Evolutionary conservation across 305 asterid species (phyloP).

Genomic region (Euphrasia arctica): DNA sequence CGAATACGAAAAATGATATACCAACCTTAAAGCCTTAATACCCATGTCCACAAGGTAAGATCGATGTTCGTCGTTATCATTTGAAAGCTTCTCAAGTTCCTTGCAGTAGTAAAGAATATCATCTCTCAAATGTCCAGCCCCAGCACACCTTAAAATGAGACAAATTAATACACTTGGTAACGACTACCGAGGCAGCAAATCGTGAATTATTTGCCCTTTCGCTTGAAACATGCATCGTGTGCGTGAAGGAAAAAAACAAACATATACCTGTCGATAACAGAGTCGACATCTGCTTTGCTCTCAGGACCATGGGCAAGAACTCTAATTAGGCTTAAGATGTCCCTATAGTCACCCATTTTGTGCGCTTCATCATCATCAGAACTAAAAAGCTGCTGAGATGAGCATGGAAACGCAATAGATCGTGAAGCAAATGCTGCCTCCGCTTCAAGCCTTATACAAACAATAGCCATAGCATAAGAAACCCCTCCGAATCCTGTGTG

Average conservation of each 20-base stretch:
- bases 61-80: constrained; percentile 62
- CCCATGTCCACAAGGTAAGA: constrained; percentile 88
- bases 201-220: constrained; percentile 16
- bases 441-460: constrained; percentile 79
- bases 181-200: not conserved
- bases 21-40: constrained; percentile 86
- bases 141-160: constrained; percentile 67
- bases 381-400: constrained; percentile 35
- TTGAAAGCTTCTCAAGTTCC: constrained; percentile 69
- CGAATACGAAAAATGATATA: constrained; percentile 18
- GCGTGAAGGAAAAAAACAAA: constrained; percentile 17
- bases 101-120: constrained; percentile 68
- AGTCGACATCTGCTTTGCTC: constrained; percentile 90
- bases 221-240: constrained; percentile 17
- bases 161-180: too few relatives aligned
- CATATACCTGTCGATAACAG: constrained; percentile 70
- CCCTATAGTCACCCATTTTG: constrained; percentile 82
- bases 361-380: constrained; percentile 68
- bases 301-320: constrained; percentile 96
- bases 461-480: constrained; percentile 96
- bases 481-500: constrained; percentile 99
- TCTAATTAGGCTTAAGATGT: constrained; percentile 89
- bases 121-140: constrained; percentile 93
- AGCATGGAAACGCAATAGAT: constrained; percentile 36
- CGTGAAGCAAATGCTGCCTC: constrained; percentile 46